Evolutionary conservation across 2,329 filamentous ascomycete genomes (phyloP).

Genomic region (Fusarium oligoseptatum): DNA sequence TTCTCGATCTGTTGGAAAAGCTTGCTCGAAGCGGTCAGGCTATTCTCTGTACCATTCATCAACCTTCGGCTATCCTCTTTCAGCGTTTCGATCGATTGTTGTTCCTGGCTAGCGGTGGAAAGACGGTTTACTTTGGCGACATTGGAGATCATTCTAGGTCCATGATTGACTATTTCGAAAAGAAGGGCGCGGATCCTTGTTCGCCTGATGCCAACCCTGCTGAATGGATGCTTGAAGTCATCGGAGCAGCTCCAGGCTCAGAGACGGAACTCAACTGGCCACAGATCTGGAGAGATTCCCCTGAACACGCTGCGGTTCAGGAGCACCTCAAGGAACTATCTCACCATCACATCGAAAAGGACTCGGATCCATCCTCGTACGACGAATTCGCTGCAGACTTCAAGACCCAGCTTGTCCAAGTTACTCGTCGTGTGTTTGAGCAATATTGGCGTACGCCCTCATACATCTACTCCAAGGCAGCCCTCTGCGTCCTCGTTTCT

Average conservation of each 20-base stretch:
- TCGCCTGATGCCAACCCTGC: slow-evolving; percentile 71
- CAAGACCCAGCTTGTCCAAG: slow-evolving; percentile 49
- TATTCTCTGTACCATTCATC: slow-evolving; percentile 66
- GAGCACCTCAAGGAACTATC: slow-evolving; percentile 49
- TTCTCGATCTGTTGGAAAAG: slow-evolving; percentile 69
- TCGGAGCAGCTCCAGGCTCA: slow-evolving; percentile 61
- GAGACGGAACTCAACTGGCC: slow-evolving; percentile 57
- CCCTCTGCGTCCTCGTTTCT: slow-evolving; percentile 35
- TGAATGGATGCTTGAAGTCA: slow-evolving; percentile 73
- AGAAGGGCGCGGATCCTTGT: slow-evolving; percentile 69
- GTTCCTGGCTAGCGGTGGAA: slow-evolving; percentile 71
- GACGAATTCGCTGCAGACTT: slow-evolving; percentile 51
- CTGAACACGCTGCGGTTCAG: slow-evolving; percentile 49
- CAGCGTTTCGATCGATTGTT: slow-evolving; percentile 68
- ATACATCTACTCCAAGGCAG: slow-evolving; percentile 71
- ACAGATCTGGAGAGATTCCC: slow-evolving; percentile 53
- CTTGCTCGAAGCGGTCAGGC: slow-evolving; percentile 65
- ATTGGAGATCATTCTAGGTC: slow-evolving; percentile 68
- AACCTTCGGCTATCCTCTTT: slow-evolving; percentile 63
- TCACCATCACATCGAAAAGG: slow-evolving; percentile 14
- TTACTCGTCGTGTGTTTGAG: slow-evolving; percentile 53
- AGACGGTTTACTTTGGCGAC: slow-evolving; percentile 75
- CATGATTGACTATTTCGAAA: slow-evolving; percentile 71
- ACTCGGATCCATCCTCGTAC: slow-evolving; percentile 33
- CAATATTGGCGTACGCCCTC: slow-evolving; percentile 61